Conservation (phyloP, 2,329 filamentous ascomycete species). For the Ilyonectria mors-panacis region DNA sequence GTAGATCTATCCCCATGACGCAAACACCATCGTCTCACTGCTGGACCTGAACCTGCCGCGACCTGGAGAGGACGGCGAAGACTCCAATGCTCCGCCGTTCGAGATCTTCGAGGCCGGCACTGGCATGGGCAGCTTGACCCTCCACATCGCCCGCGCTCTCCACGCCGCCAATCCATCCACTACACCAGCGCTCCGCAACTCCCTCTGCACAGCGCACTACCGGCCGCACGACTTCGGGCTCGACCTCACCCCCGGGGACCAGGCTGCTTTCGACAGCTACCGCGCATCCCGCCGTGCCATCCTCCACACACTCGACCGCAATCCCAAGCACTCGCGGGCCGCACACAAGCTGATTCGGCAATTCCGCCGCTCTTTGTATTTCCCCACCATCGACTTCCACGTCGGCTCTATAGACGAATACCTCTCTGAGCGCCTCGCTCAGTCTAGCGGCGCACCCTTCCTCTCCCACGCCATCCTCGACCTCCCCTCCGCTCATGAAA, state of each 20-base stretch:
- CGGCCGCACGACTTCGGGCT: slow-evolving; percentile 40
- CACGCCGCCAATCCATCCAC: slow-evolving; percentile 77
- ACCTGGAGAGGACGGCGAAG: slow-evolving; percentile 52
- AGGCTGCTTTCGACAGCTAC: slow-evolving; percentile 60
- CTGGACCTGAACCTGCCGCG: slow-evolving; percentile 78
- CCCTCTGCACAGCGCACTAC: slow-evolving; percentile 46
- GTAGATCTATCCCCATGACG: slow-evolving; percentile 78
- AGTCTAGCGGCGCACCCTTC: slow-evolving; percentile 68
- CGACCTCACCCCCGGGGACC: slow-evolving; percentile 48
- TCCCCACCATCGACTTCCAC: slow-evolving; percentile 80
- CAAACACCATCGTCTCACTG: slow-evolving; percentile 80
- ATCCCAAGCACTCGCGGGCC: slow-evolving; percentile 71
- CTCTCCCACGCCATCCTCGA: slow-evolving; percentile 82
- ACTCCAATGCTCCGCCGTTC: slow-evolving; percentile 62
- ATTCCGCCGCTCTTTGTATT: slow-evolving; percentile 80
- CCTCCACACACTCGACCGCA: slow-evolving; percentile 82
- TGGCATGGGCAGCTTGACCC: slow-evolving; percentile 84
- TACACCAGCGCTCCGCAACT: slow-evolving; percentile 59
- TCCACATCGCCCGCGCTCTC: slow-evolving; percentile 82
- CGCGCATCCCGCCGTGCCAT: slow-evolving; percentile 72
- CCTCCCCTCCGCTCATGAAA: slow-evolving; percentile 73
- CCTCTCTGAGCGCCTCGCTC: slow-evolving; percentile 66
- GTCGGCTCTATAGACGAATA: slow-evolving; percentile 76
- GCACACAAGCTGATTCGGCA: slow-evolving; percentile 76
- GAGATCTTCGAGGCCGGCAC: slow-evolving; percentile 90